These are phyloP conservation scores for Alloascoidea africana DNA, from an alignment of 805 yeast genomes.

Conservation along the genomic window DNA sequence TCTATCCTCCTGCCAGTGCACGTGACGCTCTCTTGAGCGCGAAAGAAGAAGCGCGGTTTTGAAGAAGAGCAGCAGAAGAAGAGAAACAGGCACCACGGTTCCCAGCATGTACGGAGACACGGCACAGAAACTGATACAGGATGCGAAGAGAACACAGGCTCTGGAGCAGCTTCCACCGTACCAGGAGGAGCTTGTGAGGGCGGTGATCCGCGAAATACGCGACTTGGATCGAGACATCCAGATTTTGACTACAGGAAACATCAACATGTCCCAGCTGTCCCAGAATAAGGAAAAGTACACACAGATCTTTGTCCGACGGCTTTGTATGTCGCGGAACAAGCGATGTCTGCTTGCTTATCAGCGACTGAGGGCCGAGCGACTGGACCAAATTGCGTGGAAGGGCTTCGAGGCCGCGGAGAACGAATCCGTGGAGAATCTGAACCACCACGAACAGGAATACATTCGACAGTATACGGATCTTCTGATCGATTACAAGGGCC, in stretches of 20 bases:
- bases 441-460: slow-evolving; percentile 73
- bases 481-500: slow-evolving; percentile 61
- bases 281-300: slow-evolving; percentile 13
- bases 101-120: slow-evolving; percentile 78
- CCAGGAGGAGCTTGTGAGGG: slow-evolving; percentile 55
- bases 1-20: no score
- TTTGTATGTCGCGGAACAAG: slow-evolving; percentile 79
- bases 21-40: no score
- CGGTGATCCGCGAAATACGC: slow-evolving; percentile 53
- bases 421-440: slow-evolving; percentile 30
- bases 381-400: slow-evolving; percentile 63
- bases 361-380: slow-evolving; percentile 46
- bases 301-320: slow-evolving; percentile 42
- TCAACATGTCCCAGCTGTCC: slow-evolving; percentile 20
- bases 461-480: slow-evolving; percentile 54
- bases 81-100: no score
- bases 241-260: slow-evolving; percentile 37
- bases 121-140: slow-evolving; percentile 70
- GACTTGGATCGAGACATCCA: slow-evolving; percentile 12
- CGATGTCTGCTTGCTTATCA: slow-evolving; percentile 82
- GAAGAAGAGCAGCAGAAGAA: no score
- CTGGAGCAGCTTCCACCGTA: slow-evolving; percentile 55
- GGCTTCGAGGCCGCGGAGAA: slow-evolving; percentile 14
- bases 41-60: no score
- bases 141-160: slow-evolving; percentile 65